Conservation (phyloP, 148 eudicot genomes). For the Dysphania ambrosioides region DNA sequence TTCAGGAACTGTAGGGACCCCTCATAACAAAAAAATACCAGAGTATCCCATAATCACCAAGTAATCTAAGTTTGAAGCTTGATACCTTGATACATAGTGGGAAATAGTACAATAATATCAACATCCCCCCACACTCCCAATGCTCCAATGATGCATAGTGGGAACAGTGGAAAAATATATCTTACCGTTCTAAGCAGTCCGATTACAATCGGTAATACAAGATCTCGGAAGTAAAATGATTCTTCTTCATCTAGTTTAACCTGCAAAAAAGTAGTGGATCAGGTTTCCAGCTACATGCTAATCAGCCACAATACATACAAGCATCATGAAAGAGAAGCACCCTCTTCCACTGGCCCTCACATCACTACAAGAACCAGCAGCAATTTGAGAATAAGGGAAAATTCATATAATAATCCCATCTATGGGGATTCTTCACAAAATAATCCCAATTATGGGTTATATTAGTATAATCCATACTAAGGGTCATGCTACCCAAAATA, state of each 20-base stretch:
- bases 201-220: slow-evolving; percentile 74
- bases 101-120: neutral
- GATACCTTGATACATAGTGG: no score
- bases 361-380: neutral
- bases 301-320: neutral
- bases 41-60: neutral
- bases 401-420: no score
- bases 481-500: no score
- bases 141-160: no score
- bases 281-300: slow-evolving; percentile 2
- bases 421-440: no score
- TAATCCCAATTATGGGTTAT: no score
- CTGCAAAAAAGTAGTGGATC: slow-evolving; percentile 37
- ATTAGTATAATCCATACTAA: no score
- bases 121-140: neutral
- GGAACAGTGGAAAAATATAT: no score
- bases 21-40: neutral
- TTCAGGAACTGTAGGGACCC: neutral
- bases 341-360: neutral
- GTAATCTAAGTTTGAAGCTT: neutral
- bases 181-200: slow-evolving; percentile 95
- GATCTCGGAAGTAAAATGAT: slow-evolving; percentile 62
- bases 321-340: no score
- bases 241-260: slow-evolving; percentile 67
- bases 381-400: no score